A percentile compares a stretch with the other conserved stretches of the same genome.
phyloP scores from a whole-genome alignment of 768 basidiomycete genomes.

The Saitozyma podzolica region DNA sequence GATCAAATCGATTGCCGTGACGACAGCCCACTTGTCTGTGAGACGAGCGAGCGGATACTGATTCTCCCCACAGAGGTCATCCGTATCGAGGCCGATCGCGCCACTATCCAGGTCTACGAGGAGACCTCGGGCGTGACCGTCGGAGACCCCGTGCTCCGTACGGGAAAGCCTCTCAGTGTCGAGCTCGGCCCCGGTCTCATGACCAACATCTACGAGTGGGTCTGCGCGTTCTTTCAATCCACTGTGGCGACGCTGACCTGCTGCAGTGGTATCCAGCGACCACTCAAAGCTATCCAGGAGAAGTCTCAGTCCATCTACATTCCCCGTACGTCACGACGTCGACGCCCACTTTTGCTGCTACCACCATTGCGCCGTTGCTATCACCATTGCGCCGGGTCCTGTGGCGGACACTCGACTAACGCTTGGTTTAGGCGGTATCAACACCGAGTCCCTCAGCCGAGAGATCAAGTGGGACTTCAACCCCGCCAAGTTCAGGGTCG shows the following conservation, averaged over 20 bases:
- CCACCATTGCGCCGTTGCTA: too few species aligned
- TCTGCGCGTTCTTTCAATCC: neutral
- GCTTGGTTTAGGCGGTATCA: constrained; percentile 73
- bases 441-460: constrained; percentile 90
- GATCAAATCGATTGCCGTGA: too few species aligned
- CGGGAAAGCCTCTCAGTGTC: constrained; percentile 95
- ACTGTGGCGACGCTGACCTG: constrained; percentile 3
- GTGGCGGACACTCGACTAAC: neutral
- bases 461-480: constrained; percentile 91
- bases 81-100: constrained; percentile 95
- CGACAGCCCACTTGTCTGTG: too few species aligned
- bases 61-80: constrained; percentile 79
- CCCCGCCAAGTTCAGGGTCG: constrained; percentile 78
- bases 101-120: constrained; percentile 98
- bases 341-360: too few species aligned
- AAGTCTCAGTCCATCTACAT: constrained; percentile 99
- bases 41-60: neutral
- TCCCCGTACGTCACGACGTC: constrained; percentile 56
- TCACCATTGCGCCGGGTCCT: too few species aligned
- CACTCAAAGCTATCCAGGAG: constrained; percentile 86
- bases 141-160: constrained; percentile 94
- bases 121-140: constrained; percentile 99
- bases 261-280: constrained; percentile 80
- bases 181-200: constrained; percentile 97
- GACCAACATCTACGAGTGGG: constrained; percentile 91